phyloP scores from a whole-genome alignment of 805 yeast species.

The Yarrowia hollandica region DNA sequence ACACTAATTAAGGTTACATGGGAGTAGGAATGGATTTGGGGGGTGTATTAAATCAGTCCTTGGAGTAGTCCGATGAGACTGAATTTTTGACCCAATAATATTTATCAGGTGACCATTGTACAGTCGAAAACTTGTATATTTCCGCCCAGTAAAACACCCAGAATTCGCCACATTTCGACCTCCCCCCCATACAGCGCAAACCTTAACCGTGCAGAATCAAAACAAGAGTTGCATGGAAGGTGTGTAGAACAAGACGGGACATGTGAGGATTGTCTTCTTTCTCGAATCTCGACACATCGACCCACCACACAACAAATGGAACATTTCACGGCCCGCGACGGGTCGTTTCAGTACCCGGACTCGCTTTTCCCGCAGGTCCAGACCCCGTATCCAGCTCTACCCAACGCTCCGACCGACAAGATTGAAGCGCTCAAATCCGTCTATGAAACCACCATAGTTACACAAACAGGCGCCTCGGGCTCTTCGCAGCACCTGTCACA shows the following conservation, averaged over 20 bases:
- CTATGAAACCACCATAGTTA: constrained; percentile 22
- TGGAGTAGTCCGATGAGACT: no score
- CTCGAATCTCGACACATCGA: neutral
- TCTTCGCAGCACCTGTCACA: constrained; percentile 11
- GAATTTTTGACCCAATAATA: no score
- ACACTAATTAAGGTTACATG: no score
- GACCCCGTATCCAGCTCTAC: constrained; percentile 37
- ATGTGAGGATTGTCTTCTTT: no score
- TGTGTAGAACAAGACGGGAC: no score
- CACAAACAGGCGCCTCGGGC: constrained; percentile 2
- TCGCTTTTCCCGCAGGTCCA: constrained; percentile 38
- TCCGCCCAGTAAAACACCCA: neutral
- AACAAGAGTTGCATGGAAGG: constrained; percentile 23
- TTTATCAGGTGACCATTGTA: no score
- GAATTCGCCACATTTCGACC: neutral
- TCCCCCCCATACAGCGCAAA: neutral
- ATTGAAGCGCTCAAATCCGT: constrained; percentile 31
- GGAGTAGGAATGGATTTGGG: no score
- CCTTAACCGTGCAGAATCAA: neutral
- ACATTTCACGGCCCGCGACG: constrained; percentile 11
- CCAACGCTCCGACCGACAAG: constrained; percentile 33
- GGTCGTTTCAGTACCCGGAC: constrained; percentile 40
- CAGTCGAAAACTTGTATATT: no score
- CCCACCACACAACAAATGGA: neutral
- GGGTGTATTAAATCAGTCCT: no score